Evolutionary conservation across 768 basidiomycete species (phyloP).

Genomic region (Tylopilus sp.): DNA sequence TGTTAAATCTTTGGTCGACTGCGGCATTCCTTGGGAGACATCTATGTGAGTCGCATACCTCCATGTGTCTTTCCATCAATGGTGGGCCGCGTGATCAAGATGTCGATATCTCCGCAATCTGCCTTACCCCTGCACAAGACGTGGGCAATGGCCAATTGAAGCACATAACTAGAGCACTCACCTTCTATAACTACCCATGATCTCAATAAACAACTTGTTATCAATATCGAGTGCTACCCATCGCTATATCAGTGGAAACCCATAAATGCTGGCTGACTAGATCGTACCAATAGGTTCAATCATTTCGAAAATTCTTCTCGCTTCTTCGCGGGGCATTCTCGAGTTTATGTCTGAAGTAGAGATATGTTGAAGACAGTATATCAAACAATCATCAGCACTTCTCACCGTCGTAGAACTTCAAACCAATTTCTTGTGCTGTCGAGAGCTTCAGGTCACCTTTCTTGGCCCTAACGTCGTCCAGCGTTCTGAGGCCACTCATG

Average conservation of each 20-base stretch:
- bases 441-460: constrained; percentile 62
- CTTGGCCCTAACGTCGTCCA: constrained; percentile 65
- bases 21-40: neutral
- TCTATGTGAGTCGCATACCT: constrained; percentile 41
- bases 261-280: neutral
- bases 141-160: neutral
- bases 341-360: constrained; percentile 66
- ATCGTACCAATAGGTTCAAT: constrained; percentile 67
- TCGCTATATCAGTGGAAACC: neutral
- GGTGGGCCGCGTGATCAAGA: constrained; percentile 75
- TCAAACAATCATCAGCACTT: neutral
- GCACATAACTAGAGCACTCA: constrained; percentile 18
- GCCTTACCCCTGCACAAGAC: constrained; percentile 57
- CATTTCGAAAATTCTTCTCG: constrained; percentile 62
- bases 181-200: constrained; percentile 93
- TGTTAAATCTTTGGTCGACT: constrained; percentile 22
- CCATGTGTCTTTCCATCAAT: constrained; percentile 72
- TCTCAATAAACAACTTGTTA: constrained; percentile 65
- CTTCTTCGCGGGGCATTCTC: constrained; percentile 84
- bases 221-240: constrained; percentile 68
- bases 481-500: constrained; percentile 66
- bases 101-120: constrained; percentile 89
- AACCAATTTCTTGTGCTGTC: constrained; percentile 60
- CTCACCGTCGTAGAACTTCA: constrained; percentile 68
- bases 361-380: neutral